phyloP scores from a whole-genome alignment of 2,329 filamentous ascomycete genomes.

The Epichloe bromicola region DNA sequence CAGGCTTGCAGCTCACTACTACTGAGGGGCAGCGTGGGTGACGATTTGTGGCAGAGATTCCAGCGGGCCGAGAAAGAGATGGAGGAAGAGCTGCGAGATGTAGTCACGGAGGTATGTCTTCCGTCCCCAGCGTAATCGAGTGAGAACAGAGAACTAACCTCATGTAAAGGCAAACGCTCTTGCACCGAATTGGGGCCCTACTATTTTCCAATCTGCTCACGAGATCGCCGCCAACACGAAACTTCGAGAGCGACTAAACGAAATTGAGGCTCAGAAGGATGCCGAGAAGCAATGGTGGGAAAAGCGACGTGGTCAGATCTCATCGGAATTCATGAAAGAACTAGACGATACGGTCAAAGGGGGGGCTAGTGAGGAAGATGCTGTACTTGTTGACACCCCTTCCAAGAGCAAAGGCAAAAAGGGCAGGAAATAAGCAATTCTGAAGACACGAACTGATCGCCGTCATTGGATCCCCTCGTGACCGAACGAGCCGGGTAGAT shows the following conservation, averaged over 20 bases:
- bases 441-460: background rate
- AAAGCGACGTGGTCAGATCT: slow-evolving; percentile 60
- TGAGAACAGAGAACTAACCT: background rate
- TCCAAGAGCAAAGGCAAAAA: slow-evolving; percentile 50
- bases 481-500: background rate
- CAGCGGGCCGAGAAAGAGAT: slow-evolving; percentile 90
- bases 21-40: slow-evolving; percentile 84
- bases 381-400: slow-evolving; percentile 61
- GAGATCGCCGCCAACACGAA: slow-evolving; percentile 81
- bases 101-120: slow-evolving; percentile 70
- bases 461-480: background rate
- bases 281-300: slow-evolving; percentile 89
- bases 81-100: slow-evolving; percentile 88
- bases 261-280: slow-evolving; percentile 57
- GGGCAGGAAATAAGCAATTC: slow-evolving; percentile 30
- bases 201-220: slow-evolving; percentile 94
- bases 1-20: slow-evolving; percentile 71
- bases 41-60: slow-evolving; percentile 92
- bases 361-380: slow-evolving; percentile 27
- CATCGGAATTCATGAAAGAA: slow-evolving; percentile 73
- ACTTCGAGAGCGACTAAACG: slow-evolving; percentile 60
- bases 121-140: background rate
- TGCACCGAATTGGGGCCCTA: slow-evolving; percentile 76
- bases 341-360: slow-evolving; percentile 45
- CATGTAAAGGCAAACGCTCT: slow-evolving; percentile 71